phyloP scores from a whole-genome alignment of 441 rosid genomes.

The Capsella rubella region DNA sequence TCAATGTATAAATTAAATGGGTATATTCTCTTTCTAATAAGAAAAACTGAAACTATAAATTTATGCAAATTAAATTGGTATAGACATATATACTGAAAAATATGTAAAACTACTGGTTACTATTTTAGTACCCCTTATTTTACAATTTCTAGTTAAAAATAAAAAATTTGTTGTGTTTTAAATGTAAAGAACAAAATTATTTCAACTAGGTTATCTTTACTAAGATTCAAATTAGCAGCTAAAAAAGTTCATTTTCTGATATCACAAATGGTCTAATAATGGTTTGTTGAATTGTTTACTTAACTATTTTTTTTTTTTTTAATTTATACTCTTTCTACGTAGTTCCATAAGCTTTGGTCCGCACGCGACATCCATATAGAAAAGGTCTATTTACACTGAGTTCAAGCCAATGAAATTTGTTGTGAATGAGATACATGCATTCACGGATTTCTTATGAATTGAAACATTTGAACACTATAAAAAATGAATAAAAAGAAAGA shows the following conservation, averaged over 20 bases:
- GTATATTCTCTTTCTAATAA: background rate
- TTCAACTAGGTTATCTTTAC: background rate
- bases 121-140: background rate
- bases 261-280: background rate
- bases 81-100: background rate
- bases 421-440: slow-evolving; percentile 12
- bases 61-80: background rate
- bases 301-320: background rate
- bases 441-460: slow-evolving; percentile 19
- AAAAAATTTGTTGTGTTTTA: background rate
- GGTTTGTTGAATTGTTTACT: background rate
- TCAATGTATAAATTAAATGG: background rate
- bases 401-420: slow-evolving; percentile 2
- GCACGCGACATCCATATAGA: background rate
- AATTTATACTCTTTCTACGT: no score
- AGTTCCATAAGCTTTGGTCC: background rate
- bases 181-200: background rate
- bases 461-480: background rate
- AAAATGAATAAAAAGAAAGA: no score
- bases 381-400: background rate
- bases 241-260: background rate
- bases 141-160: background rate
- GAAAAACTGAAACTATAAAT: background rate
- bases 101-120: background rate
- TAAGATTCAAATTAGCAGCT: background rate